Conservation (phyloP, 768 basidiomycete species). For the Russula vinacea region DNA sequence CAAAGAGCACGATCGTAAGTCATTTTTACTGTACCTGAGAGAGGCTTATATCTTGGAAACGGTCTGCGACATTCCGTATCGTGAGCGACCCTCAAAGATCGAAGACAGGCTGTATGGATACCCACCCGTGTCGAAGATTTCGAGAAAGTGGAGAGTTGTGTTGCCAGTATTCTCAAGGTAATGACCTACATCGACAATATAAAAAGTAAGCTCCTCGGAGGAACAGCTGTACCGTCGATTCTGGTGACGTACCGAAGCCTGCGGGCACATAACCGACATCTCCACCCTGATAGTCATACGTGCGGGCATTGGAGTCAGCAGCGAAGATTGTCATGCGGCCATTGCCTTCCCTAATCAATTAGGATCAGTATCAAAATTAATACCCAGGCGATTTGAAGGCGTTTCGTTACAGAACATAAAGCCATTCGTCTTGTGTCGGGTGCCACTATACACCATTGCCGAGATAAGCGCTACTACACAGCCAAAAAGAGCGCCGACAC, state of each 20-base stretch:
- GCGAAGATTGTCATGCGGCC: conserved; percentile 58
- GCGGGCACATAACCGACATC: conserved; percentile 63
- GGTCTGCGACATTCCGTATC: conserved; percentile 25
- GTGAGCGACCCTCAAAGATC: not conserved
- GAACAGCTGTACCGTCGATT: not conserved
- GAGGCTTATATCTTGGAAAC: conserved; percentile 36
- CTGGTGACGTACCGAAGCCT: conserved; percentile 44
- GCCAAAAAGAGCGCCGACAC: conserved; percentile 21
- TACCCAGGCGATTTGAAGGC: not conserved
- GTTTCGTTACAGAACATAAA: conserved; percentile 46
- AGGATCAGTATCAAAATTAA: conserved; percentile 19
- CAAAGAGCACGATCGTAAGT: no score
- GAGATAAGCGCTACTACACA: not conserved
- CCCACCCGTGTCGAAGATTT: conserved; percentile 40
- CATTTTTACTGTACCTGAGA: conserved; percentile 31
- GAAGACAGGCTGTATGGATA: not conserved
- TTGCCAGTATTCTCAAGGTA: conserved; percentile 46
- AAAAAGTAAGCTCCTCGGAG: not conserved
- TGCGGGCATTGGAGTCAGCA: conserved; percentile 49
- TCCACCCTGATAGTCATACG: conserved; percentile 60
- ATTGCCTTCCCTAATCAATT: conserved; percentile 45
- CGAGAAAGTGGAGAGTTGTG: conserved; percentile 40
- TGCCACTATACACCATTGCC: conserved; percentile 51
- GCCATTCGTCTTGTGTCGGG: conserved; percentile 68
- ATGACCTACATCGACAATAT: conserved; percentile 34